Conservation (phyloP, 164 flowering plant species). For the Magnolia kwangsiensis region DNA sequence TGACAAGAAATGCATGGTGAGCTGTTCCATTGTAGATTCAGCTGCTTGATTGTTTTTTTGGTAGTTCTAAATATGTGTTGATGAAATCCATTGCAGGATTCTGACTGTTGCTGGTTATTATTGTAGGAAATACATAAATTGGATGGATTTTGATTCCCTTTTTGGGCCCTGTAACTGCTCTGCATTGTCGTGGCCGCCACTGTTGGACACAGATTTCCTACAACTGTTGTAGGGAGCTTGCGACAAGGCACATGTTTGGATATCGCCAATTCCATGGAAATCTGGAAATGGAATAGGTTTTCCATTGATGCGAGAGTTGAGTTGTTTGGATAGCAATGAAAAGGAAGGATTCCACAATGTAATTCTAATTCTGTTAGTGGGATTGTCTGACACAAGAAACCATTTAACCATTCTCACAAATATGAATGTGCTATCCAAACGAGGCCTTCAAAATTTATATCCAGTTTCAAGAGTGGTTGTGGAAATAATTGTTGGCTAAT, state of each 20-base stretch:
- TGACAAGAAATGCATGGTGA: background rate
- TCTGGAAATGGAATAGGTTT: background rate
- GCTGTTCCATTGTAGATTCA: background rate
- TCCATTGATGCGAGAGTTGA: too few relatives aligned
- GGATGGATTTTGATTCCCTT: background rate
- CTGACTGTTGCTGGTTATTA: background rate
- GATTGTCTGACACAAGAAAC: too few relatives aligned
- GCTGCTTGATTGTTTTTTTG: background rate
- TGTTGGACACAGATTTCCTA: background rate
- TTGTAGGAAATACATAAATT: background rate
- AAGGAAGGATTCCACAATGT: too few relatives aligned
- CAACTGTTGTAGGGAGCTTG: background rate
- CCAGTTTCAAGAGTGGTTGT: too few relatives aligned
- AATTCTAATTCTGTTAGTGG: too few relatives aligned
- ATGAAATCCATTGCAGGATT: background rate
- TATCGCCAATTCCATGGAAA: too few relatives aligned
- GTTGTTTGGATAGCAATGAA: too few relatives aligned
- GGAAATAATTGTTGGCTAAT: too few relatives aligned
- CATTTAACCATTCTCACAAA: too few relatives aligned
- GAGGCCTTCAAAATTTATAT: too few relatives aligned
- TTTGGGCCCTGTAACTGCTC: background rate
- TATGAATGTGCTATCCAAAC: too few relatives aligned
- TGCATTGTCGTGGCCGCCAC: background rate
- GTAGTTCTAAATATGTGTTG: background rate
- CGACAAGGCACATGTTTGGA: too few relatives aligned